Conservation (phyloP, 768 basidiomycete species). For the Amanita brunnescens region DNA sequence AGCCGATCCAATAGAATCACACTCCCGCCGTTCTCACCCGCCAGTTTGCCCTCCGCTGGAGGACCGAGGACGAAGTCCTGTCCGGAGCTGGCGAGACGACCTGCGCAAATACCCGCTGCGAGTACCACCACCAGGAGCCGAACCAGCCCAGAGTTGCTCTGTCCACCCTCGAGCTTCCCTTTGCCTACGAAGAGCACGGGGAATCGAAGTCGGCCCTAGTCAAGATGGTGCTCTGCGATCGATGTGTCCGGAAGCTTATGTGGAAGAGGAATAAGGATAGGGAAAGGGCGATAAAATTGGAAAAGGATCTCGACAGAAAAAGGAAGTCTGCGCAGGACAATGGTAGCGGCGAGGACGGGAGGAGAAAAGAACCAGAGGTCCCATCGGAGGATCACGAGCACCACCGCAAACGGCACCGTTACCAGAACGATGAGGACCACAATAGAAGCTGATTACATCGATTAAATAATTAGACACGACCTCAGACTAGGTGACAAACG, state of each 20-base stretch:
- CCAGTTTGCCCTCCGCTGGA: constrained; percentile 88
- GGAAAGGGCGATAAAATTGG: constrained; percentile 17
- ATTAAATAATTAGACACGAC: too few species aligned
- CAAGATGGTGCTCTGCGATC: constrained; percentile 79
- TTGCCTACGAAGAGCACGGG: constrained; percentile 77
- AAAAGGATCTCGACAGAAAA: constrained; percentile 27
- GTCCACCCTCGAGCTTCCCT: constrained; percentile 82
- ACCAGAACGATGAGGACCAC: neutral
- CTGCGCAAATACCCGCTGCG: constrained; percentile 85
- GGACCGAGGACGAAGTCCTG: constrained; percentile 86
- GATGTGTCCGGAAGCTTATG: constrained; percentile 77
- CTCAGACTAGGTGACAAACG: too few species aligned
- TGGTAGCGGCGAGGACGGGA: constrained; percentile 17
- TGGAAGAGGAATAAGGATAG: constrained; percentile 75
- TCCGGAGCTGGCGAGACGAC: constrained; percentile 78
- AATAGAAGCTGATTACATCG: too few species aligned
- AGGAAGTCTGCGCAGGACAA: constrained; percentile 29
- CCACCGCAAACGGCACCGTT: neutral
- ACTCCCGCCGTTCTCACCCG: neutral
- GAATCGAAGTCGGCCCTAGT: constrained; percentile 74
- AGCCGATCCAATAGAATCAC: constrained; percentile 15
- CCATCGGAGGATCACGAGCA: constrained; percentile 8
- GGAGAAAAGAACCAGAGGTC: constrained; percentile 29
- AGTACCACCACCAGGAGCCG: constrained; percentile 39
- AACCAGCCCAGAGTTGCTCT: constrained; percentile 25